Percentiles rank a stretch among this genome's conserved stretches.
These are phyloP conservation scores for Acanthamoeba healyi DNA, from an alignment of 208 protist genomes.

Conservation along the genomic window DNA sequence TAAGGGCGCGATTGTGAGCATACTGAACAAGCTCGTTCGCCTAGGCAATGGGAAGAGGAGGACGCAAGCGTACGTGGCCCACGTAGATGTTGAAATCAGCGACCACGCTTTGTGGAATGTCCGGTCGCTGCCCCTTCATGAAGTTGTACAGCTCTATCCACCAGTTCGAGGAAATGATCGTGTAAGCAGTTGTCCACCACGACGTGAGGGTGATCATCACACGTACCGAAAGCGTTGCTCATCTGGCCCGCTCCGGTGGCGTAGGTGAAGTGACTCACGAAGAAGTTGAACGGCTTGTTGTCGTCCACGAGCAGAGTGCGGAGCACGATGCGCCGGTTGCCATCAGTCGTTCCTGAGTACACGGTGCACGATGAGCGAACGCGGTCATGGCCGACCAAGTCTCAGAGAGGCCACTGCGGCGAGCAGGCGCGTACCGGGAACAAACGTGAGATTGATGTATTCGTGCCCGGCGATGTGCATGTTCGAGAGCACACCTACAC, in stretches of 20 bases:
- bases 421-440: slow-evolving; percentile 13
- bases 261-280: slow-evolving; percentile 52
- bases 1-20: not conserved
- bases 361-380: not conserved
- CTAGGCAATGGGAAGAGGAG: not conserved
- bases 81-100: slow-evolving; percentile 68
- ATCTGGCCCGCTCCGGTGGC: slow-evolving; percentile 41
- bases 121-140: slow-evolving; percentile 16
- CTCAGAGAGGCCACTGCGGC: not conserved
- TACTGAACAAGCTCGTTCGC: too few species aligned
- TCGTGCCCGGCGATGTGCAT: not conserved
- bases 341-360: slow-evolving; percentile 1
- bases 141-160: slow-evolving; percentile 35
- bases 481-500: slow-evolving; percentile 29
- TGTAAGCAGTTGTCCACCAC: not conserved
- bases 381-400: not conserved
- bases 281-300: slow-evolving; percentile 58
- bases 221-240: slow-evolving; percentile 56
- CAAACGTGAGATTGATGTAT: slow-evolving; percentile 69
- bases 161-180: not conserved
- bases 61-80: not conserved
- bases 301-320: not conserved
- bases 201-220: too few species aligned
- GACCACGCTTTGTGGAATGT: slow-evolving; percentile 19
- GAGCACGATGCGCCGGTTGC: slow-evolving; percentile 10